phyloP scores from a whole-genome alignment of 148 eudicot genomes.

The Camellia lanceoleosa region DNA sequence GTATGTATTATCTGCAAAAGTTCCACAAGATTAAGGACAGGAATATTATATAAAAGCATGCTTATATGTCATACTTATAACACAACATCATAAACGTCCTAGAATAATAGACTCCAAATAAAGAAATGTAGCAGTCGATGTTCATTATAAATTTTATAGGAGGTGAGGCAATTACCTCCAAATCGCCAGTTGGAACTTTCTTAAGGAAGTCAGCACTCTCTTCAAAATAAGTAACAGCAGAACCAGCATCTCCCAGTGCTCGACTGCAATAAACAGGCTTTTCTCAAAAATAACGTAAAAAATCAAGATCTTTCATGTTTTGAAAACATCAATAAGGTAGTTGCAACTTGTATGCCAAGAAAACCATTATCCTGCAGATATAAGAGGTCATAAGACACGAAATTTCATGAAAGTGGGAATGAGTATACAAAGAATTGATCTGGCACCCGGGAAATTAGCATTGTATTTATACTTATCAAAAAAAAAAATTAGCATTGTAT shows the following conservation, averaged over 20 bases:
- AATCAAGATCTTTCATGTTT: background rate
- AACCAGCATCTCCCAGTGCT: slow-evolving; percentile 73
- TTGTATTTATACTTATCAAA: too few species aligned
- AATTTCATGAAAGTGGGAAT: too few species aligned
- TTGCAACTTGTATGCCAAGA: background rate
- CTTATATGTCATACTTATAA: background rate
- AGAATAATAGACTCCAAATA: background rate
- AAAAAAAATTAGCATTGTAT: too few species aligned
- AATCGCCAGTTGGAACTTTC: slow-evolving; percentile 59
- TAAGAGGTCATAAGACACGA: background rate
- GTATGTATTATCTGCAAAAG: slow-evolving; percentile 82
- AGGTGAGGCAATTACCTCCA: slow-evolving; percentile 51
- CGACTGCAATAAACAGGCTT: slow-evolving; percentile 53
- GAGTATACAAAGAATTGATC: too few species aligned
- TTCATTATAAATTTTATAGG: background rate
- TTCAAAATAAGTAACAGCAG: slow-evolving; percentile 81
- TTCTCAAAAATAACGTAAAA: background rate
- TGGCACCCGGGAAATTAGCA: too few species aligned
- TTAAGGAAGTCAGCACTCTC: slow-evolving; percentile 79
- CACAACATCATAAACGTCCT: background rate
- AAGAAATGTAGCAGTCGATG: background rate
- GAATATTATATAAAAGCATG: slow-evolving; percentile 4
- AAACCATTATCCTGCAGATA: background rate
- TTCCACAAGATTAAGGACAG: slow-evolving; percentile 7
- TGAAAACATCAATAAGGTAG: background rate